Evolutionary conservation across 2,329 filamentous ascomycete species (phyloP).

Genomic region (Penicillium oxalicum): DNA sequence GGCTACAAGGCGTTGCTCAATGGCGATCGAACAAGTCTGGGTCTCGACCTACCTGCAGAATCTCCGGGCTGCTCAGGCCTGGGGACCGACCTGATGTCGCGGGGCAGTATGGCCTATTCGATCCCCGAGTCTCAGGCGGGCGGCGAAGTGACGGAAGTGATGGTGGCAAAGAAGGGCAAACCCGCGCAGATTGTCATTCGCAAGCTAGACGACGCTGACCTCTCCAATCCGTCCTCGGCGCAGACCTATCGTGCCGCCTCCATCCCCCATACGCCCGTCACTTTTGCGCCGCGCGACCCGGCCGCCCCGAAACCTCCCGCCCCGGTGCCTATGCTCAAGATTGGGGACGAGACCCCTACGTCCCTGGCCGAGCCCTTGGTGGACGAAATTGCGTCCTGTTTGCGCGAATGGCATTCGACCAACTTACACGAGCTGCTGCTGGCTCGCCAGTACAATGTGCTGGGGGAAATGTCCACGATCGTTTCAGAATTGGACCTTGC

Average conservation of each 20-base stretch:
- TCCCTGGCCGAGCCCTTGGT: constrained; percentile 85
- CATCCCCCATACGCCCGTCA: constrained; percentile 32
- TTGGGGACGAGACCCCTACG: constrained; percentile 92
- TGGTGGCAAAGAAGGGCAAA: constrained; percentile 36
- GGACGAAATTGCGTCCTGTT: constrained; percentile 93
- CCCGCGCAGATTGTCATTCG: constrained; percentile 37
- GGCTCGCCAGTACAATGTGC: constrained; percentile 68
- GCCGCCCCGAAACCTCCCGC: constrained; percentile 68
- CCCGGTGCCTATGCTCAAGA: constrained; percentile 93
- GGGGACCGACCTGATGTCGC: constrained; percentile 23
- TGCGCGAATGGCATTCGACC: constrained; percentile 97
- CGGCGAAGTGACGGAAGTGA: constrained; percentile 29
- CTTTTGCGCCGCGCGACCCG: constrained; percentile 51
- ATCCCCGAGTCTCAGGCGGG: constrained; percentile 21
- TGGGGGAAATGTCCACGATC: constrained; percentile 75
- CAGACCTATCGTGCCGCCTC: constrained; percentile 25
- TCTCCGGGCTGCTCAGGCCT: constrained; percentile 10
- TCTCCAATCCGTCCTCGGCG: constrained; percentile 27
- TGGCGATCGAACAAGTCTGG: constrained; percentile 31
- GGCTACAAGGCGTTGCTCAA: constrained; percentile 29
- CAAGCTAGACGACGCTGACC: constrained; percentile 31
- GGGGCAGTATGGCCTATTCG: constrained; percentile 25
- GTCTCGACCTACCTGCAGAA: constrained; percentile 30
- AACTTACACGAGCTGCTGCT: constrained; percentile 90
- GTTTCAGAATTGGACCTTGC: constrained; percentile 79